Evolutionary conservation across 2,329 filamentous ascomycete species (phyloP).

Genomic region (Ceratocystis papillata): DNA sequence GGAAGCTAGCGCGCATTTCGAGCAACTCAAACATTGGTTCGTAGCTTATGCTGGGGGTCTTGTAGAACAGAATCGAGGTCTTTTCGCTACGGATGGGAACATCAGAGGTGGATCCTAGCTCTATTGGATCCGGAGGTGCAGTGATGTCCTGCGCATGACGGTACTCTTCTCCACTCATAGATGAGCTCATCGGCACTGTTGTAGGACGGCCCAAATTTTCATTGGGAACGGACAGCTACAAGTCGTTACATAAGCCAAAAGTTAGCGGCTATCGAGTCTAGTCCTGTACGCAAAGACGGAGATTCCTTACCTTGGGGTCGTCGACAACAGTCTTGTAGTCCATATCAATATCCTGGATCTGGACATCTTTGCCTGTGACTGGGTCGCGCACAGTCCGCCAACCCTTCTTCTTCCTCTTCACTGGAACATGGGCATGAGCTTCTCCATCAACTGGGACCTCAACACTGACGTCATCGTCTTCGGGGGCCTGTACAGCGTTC

Average conservation of each 20-base stretch:
- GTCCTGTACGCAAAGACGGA: too few species aligned
- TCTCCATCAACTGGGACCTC: conserved; percentile 35
- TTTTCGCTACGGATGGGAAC: conserved; percentile 94
- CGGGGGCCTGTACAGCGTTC: conserved; percentile 22
- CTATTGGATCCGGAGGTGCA: conserved; percentile 77
- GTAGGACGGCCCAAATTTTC: conserved; percentile 71
- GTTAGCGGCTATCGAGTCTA: not conserved
- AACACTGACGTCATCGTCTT: conserved; percentile 23
- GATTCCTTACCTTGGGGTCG: conserved; percentile 50
- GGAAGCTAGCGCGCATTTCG: conserved; percentile 60
- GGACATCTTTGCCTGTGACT: conserved; percentile 72
- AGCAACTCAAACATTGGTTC: conserved; percentile 74
- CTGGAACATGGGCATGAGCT: conserved; percentile 28
- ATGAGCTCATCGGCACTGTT: conserved; percentile 57
- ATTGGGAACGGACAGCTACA: conserved; percentile 71
- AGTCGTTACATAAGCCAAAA: not conserved
- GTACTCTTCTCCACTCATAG: conserved; percentile 69
- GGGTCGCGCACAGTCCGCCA: conserved; percentile 74
- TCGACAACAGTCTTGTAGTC: conserved; percentile 58
- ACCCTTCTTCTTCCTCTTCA: conserved; percentile 39
- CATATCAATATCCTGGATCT: conserved; percentile 70
- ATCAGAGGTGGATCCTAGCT: conserved; percentile 73
- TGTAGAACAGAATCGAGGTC: conserved; percentile 92
- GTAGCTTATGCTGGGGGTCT: conserved; percentile 79
- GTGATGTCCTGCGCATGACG: conserved; percentile 78